A percentile compares a stretch with the other conserved stretches of the same genome.
phyloP scores from a whole-genome alignment of 768 basidiomycete genomes.

The Pulveroboletus sp. region DNA sequence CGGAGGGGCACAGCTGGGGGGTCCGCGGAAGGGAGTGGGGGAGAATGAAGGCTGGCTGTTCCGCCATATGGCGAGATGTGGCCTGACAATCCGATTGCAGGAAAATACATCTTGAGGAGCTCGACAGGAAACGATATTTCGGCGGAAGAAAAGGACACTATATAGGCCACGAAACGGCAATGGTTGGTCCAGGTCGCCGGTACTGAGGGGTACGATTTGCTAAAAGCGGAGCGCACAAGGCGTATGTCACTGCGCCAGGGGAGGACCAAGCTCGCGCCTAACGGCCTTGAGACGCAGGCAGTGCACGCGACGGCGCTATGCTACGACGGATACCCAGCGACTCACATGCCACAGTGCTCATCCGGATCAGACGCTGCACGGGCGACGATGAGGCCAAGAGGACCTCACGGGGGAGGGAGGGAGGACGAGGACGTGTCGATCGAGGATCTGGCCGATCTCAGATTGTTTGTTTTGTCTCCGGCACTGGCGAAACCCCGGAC shows the following conservation, averaged over 20 bases:
- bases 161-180: slow-evolving; percentile 27
- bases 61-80: slow-evolving; percentile 1
- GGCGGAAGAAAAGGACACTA: slow-evolving; percentile 15
- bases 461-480: slow-evolving; percentile 31
- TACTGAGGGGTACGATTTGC: not conserved
- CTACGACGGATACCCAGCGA: no score
- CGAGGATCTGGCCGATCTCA: slow-evolving; percentile 25
- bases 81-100: slow-evolving; percentile 1
- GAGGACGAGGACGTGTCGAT: slow-evolving; percentile 4
- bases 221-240: no score
- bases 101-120: slow-evolving; percentile 14
- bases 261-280: no score
- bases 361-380: no score
- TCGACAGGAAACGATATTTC: slow-evolving; percentile 2
- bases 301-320: no score
- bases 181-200: slow-evolving; percentile 18
- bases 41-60: not conserved
- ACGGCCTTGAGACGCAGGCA: no score
- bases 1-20: not conserved
- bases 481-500: slow-evolving; percentile 30
- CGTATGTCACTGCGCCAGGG: no score
- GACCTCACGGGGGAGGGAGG: no score
- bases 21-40: slow-evolving; percentile 1
- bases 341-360: not conserved
- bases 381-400: no score